A percentile compares a stretch with the other conserved stretches of the same genome.
Evolutionary conservation across 345 rosid species (phyloP).

Genomic region (Brassica incana): DNA sequence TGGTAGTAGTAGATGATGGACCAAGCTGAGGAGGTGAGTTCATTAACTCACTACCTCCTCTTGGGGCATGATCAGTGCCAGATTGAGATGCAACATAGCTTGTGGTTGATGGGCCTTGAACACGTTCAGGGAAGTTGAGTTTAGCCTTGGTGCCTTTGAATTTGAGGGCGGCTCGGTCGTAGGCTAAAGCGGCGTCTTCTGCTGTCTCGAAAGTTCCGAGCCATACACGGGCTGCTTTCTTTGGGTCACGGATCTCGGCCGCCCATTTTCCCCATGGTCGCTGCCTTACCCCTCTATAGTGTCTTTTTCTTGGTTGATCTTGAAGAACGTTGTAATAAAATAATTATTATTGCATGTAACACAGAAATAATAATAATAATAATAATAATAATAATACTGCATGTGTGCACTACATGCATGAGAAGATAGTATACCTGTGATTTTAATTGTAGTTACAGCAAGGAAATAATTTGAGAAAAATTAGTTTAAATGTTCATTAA

Average conservation of each 20-base stretch:
- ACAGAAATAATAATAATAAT: background rate
- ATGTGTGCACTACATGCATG: slow-evolving; percentile 27
- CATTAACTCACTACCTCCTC: slow-evolving; percentile 17
- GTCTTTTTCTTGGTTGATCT: slow-evolving; percentile 64
- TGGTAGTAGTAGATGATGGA: slow-evolving; percentile 22
- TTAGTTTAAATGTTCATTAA: background rate
- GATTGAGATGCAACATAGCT: slow-evolving; percentile 22
- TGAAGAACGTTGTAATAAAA: slow-evolving; percentile 14
- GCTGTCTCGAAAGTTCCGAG: slow-evolving; percentile 90
- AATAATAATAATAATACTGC: background rate
- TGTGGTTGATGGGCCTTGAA: slow-evolving; percentile 54
- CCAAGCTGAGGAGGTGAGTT: slow-evolving; percentile 2
- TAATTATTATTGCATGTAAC: slow-evolving; percentile 13
- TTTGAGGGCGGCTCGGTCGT: slow-evolving; percentile 83
- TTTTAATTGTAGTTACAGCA: background rate
- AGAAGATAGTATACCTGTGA: slow-evolving; percentile 15
- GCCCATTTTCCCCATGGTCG: slow-evolving; percentile 99
- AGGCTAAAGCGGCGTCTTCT: slow-evolving; percentile 91
- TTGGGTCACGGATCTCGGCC: slow-evolving; percentile 86
- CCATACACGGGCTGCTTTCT: slow-evolving; percentile 81
- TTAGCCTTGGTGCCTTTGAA: slow-evolving; percentile 96
- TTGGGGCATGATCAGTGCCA: background rate
- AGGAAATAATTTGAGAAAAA: background rate
- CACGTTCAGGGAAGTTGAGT: slow-evolving; percentile 87
- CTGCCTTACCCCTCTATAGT: slow-evolving; percentile 93